Evolutionary conservation across 1,284 basidiomycete genomes (phyloP), one percentile per base, ranked within the genome.

Genomic region (Amylostereum chailletii): DNA sequence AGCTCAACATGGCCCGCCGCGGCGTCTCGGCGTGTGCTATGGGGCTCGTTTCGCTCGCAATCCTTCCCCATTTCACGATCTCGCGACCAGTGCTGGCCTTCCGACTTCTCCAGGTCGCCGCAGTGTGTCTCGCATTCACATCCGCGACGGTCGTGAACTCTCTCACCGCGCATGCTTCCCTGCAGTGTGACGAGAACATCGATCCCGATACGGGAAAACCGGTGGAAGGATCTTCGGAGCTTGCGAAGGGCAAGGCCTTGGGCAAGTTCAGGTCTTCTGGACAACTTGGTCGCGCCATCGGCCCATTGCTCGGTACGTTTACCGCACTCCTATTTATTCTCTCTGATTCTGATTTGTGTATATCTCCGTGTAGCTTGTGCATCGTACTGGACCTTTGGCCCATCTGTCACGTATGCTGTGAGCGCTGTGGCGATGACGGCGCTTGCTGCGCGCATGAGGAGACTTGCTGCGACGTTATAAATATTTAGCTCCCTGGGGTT

Each of bases 71-170:
- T 19, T 74, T 80, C 51, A 70, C 74, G 34, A 52, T 66, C 30
- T 69, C 67, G 46, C 67, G 68, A 34, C 65, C 72, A 1, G 61
- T 63, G 9, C 47, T 75, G 34, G 76, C 83, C 6, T 69, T 82
- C 49, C 70, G 70, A 37, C 68, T 90, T 1, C 72, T 95, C 3
- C 88, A 89, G 59, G 72, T 69, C 7, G 85, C 88, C 2, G 87
- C 90, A 0, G 74, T 87, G 2, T 87, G 84, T 59, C 72, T 95
- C 65, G 90, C 90, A 1, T 94, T 91, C 68, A 94, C 93, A 1
- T 87, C 83, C 53, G 92, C 93, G 3, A 94, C 90, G 2, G 92
- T 94, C 43, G 93, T 96, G 52, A 94, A 88, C 60, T 80, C 89
- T 3, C 71, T 96, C 53, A 95, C 90, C 42, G 82, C 91, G 26